These are phyloP conservation scores for Aspergillus sp. DNA, from an alignment of 2,329 filamentous ascomycete genomes.

Conservation along the genomic window DNA sequence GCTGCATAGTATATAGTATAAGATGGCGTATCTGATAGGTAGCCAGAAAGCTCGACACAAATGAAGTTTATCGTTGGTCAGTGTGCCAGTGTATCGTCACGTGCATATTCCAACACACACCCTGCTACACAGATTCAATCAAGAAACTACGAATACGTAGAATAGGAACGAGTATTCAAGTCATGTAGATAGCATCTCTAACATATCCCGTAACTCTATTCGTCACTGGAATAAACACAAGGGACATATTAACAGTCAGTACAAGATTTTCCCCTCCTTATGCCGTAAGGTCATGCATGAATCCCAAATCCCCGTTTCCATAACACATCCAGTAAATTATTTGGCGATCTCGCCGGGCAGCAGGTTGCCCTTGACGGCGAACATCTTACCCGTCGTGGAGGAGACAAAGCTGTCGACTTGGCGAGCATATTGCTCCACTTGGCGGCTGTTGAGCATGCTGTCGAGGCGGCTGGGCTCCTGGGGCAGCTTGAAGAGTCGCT, in stretches of 20 bases:
- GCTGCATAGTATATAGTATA: too few species aligned
- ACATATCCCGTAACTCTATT: slow-evolving; percentile 24
- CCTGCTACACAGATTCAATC: too few species aligned
- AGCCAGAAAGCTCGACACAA: too few species aligned
- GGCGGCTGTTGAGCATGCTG: slow-evolving; percentile 89
- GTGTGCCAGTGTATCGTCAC: too few species aligned
- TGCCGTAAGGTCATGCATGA: slow-evolving; percentile 45
- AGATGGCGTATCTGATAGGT: too few species aligned
- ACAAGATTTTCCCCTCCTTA: slow-evolving; percentile 42
- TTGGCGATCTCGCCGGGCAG: slow-evolving; percentile 55
- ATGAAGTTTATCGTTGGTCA: too few species aligned
- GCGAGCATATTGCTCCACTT: slow-evolving; percentile 96
- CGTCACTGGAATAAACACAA: slow-evolving; percentile 32
- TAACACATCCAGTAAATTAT: slow-evolving; percentile 27
- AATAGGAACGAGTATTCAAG: background rate
- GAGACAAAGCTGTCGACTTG: slow-evolving; percentile 97
- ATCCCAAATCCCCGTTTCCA: slow-evolving; percentile 30
- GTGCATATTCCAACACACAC: too few species aligned
- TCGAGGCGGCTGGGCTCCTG: slow-evolving; percentile 91
- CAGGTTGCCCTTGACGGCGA: slow-evolving; percentile 77
- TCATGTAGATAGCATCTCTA: slow-evolving; percentile 5
- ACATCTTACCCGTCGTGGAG: slow-evolving; percentile 93
- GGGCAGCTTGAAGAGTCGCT: slow-evolving; percentile 95
- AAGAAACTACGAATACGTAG: background rate
- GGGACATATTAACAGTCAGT: slow-evolving; percentile 41